Conservation (phyloP, 2,329 filamentous ascomycete genomes). For the Eutypa lata region DNA sequence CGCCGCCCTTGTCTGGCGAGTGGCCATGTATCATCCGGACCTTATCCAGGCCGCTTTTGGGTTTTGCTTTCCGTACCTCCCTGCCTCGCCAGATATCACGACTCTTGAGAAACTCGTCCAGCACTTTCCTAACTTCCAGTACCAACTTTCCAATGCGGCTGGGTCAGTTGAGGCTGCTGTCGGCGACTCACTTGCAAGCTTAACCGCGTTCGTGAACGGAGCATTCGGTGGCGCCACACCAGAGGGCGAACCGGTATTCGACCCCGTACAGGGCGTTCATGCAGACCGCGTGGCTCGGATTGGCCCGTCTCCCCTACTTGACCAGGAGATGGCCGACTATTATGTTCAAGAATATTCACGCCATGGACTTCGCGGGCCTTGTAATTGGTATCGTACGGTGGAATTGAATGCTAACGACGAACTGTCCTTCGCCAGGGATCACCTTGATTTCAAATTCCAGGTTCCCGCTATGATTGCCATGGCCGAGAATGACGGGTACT, state of each 20-base stretch:
- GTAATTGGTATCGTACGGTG: slow-evolving; percentile 66
- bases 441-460: too few species aligned
- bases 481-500: too few species aligned
- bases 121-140: slow-evolving; percentile 57
- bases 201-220: slow-evolving; percentile 56
- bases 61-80: slow-evolving; percentile 60
- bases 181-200: slow-evolving; percentile 39
- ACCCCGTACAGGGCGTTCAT: slow-evolving; percentile 50
- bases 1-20: slow-evolving; percentile 60
- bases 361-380: slow-evolving; percentile 59
- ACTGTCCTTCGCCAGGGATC: slow-evolving; percentile 41
- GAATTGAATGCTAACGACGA: slow-evolving; percentile 65
- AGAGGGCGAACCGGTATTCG: slow-evolving; percentile 48
- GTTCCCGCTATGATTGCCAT: too few species aligned
- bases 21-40: slow-evolving; percentile 60
- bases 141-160: slow-evolving; percentile 63
- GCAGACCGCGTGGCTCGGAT: slow-evolving; percentile 32
- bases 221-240: slow-evolving; percentile 56
- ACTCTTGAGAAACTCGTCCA: slow-evolving; percentile 48
- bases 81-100: slow-evolving; percentile 43
- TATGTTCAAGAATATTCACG: slow-evolving; percentile 60
- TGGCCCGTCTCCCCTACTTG: slow-evolving; percentile 48
- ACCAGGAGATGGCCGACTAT: slow-evolving; percentile 59
- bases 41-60: slow-evolving; percentile 62
- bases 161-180: slow-evolving; percentile 50